phyloP scores from a whole-genome alignment of 106 monocot species.

The Vanilla planifolia region DNA sequence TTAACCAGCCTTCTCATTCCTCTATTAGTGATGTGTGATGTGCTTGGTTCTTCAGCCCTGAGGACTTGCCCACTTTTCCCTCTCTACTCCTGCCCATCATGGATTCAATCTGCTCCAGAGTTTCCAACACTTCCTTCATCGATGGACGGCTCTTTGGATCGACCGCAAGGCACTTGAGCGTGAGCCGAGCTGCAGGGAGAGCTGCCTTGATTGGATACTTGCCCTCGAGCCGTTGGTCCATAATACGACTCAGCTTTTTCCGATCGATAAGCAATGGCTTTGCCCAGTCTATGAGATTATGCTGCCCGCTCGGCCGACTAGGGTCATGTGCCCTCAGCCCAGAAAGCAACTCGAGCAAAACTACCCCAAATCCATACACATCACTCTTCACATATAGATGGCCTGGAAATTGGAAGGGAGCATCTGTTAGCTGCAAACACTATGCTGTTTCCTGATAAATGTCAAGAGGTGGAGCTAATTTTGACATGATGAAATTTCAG shows the following conservation, averaged over 20 bases:
- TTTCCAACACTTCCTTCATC: slow-evolving; percentile 53
- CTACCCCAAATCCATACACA: slow-evolving; percentile 79
- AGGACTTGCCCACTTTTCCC: not conserved
- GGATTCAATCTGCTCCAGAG: slow-evolving; percentile 36
- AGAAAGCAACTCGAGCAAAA: slow-evolving; percentile 60
- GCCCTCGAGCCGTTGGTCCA: slow-evolving; percentile 56
- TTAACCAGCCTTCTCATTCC: too few relatives aligned
- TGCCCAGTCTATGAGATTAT: slow-evolving; percentile 53
- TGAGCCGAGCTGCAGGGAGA: slow-evolving; percentile 36
- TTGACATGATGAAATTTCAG: too few relatives aligned
- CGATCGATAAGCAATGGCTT: slow-evolving; percentile 39
- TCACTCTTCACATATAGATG: slow-evolving; percentile 76
- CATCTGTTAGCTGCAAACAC: not conserved
- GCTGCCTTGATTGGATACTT: slow-evolving; percentile 49
- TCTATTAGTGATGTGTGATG: too few relatives aligned
- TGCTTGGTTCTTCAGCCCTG: too few relatives aligned
- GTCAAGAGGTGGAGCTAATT: too few relatives aligned
- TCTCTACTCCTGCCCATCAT: slow-evolving; percentile 17
- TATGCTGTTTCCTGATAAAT: too few relatives aligned
- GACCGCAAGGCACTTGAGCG: slow-evolving; percentile 31
- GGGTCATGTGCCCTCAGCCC: slow-evolving; percentile 50
- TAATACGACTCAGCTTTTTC: slow-evolving; percentile 33
- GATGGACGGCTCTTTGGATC: slow-evolving; percentile 63
- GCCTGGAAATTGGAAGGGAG: slow-evolving; percentile 22
- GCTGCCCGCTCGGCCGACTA: slow-evolving; percentile 39